These are phyloP conservation scores for Cryptosporidium muris DNA, from an alignment of 169 alveolate species.

Conservation along the genomic window DNA sequence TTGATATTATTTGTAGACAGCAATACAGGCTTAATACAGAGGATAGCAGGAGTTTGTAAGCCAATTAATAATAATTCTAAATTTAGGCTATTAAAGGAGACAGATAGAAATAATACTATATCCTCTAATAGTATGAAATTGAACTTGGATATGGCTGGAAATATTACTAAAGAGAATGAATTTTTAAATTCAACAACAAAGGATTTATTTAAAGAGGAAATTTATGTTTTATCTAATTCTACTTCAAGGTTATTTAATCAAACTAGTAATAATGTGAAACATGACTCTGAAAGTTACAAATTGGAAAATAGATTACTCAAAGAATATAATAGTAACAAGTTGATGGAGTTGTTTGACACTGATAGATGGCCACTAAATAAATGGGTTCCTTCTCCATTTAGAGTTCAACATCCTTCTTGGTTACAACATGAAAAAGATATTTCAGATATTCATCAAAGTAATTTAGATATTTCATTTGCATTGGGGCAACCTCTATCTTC, in stretches of 20 bases:
- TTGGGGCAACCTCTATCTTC: conserved; percentile 57
- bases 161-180: too few relatives aligned
- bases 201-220: too few relatives aligned
- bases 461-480: conserved; percentile 63
- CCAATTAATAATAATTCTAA: background rate
- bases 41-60: conserved; percentile 55
- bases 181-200: too few relatives aligned
- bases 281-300: background rate
- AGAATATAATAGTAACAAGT: conserved; percentile 23
- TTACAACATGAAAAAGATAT: conserved; percentile 2
- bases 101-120: background rate
- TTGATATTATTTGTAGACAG: conserved; percentile 35
- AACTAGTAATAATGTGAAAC: background rate
- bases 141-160: background rate
- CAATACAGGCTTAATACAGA: conserved; percentile 12
- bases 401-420: conserved; percentile 55
- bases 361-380: conserved; percentile 69
- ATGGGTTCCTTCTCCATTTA: conserved; percentile 71
- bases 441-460: conserved; percentile 28
- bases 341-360: conserved; percentile 25
- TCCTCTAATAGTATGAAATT: background rate
- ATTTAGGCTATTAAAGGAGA: background rate
- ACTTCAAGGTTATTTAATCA: background rate
- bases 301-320: background rate
- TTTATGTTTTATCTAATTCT: background rate